Conservation (phyloP, 805 yeast genomes). For the Candida sithepensis region DNA sequence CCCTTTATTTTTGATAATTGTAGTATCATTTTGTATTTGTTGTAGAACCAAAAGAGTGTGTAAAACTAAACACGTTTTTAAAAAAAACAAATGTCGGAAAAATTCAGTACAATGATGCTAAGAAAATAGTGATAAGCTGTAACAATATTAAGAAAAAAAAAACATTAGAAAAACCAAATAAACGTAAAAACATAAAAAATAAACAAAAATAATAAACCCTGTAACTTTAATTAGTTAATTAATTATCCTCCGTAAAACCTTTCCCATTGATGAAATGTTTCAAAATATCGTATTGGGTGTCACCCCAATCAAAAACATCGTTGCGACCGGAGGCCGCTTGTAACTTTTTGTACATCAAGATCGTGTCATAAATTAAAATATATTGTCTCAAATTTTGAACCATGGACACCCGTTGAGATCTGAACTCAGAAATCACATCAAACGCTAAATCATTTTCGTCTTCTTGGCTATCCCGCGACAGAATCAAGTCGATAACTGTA, state of each 20-base stretch:
- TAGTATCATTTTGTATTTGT: background rate
- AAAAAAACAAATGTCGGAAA: background rate
- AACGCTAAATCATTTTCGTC: conserved; percentile 39
- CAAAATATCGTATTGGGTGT: conserved; percentile 10
- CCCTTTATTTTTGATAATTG: too few relatives aligned
- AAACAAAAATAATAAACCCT: too few relatives aligned
- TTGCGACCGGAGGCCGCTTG: conserved; percentile 2
- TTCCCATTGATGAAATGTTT: conserved; percentile 16
- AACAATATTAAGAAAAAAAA: background rate
- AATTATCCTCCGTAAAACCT: conserved; percentile 6
- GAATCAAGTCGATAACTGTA: conserved; percentile 44
- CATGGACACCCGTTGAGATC: conserved; percentile 54
- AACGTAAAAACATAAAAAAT: conserved; percentile 3
- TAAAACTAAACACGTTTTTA: background rate
- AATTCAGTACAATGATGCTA: background rate
- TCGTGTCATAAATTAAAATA: conserved; percentile 45
- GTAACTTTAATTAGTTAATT: conserved; percentile 6
- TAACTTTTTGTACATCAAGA: conserved; percentile 24
- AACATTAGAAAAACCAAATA: background rate
- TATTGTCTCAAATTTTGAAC: conserved; percentile 57
- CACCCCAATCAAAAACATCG: conserved; percentile 12
- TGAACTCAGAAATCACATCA: conserved; percentile 42
- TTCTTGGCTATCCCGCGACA: conserved; percentile 9
- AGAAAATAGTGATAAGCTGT: background rate
- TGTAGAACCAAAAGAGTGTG: background rate